Percentiles rank a stretch among this genome's conserved stretches.
phyloP scores from a whole-genome alignment of 2,329 filamentous ascomycete genomes.

The Botrytis hyacinthi region DNA sequence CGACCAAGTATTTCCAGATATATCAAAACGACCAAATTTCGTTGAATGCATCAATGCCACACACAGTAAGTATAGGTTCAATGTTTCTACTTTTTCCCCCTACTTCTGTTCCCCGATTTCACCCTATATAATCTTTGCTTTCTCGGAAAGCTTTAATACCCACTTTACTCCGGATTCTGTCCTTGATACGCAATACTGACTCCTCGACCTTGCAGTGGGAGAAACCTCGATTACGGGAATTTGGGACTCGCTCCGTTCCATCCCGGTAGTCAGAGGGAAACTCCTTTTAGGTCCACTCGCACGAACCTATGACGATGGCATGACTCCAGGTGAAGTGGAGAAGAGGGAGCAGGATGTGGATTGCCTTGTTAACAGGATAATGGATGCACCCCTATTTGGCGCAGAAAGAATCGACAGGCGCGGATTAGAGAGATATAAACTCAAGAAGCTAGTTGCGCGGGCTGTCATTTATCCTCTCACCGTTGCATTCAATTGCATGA shows the following conservation, averaged over 20 bases:
- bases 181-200: background rate
- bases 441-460: background rate
- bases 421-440: background rate
- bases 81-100: background rate
- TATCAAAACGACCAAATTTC: conserved; percentile 9
- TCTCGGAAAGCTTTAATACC: background rate
- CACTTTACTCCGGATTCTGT: background rate
- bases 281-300: conserved; percentile 5
- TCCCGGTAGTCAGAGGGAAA: background rate
- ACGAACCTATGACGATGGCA: conserved; percentile 9
- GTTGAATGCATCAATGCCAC: background rate
- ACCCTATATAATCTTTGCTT: background rate
- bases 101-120: background rate
- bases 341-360: conserved; percentile 4
- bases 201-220: background rate
- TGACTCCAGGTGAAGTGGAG: background rate
- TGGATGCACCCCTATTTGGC: background rate
- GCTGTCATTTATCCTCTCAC: conserved; percentile 13
- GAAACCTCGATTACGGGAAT: background rate
- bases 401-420: background rate
- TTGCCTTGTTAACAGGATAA: background rate
- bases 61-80: background rate
- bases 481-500: conserved; percentile 13
- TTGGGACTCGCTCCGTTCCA: background rate
- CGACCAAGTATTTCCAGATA: background rate